Base-by-base conservation (phyloP, 2,329 filamentous ascomycete genomes). In the Ampelomyces quisqualis region DNA sequence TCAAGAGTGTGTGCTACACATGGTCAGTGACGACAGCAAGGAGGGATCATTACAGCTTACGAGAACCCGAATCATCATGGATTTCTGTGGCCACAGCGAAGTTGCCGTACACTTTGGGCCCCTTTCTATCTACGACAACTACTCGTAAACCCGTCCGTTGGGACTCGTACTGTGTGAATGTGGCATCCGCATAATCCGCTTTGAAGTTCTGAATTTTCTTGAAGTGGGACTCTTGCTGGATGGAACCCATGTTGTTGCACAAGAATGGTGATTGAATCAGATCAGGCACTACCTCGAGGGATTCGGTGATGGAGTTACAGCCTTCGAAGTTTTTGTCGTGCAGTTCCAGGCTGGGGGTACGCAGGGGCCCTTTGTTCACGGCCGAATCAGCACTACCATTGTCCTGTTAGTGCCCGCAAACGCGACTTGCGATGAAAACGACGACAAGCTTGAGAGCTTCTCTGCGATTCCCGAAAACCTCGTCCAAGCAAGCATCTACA, bases 81-180 rank as follows among this genome's bases (percentile, higher is more conserved):
- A 98, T 97, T 70, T 98, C 93, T 3, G 93, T 98, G 22, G 93
- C 93, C 38, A 98, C 78, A 22, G 90, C 86, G 70, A 98, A 98
- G 71, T 94, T 95, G 22, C 93, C 93, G 55, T 88, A 86, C 2
- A 67, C 60, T 69, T 96, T 97, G n/a, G 93, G 93, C 0, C 93
- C 91, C 65, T 93, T 83, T 56, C 90, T 85, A 65, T 97, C 87
- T 55, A 94, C 89, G 34, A 96, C 88, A 27, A 95, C 83, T 22
- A 95, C 86, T 55, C 90, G 85, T 88, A 98, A 93, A 37, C 93
- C 93, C 49, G 91, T 98, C 50, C 89, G 80, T 57, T 89, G 82
- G 5, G 93, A 98, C 62, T 94, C 89, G 86, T 98, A 98, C 67
- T 96, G 90, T 15, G 89, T 91, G 69, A 98, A 86, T 40, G 79